Conservation (phyloP, 2,329 filamentous ascomycete species). For the Volutella citrinella region DNA sequence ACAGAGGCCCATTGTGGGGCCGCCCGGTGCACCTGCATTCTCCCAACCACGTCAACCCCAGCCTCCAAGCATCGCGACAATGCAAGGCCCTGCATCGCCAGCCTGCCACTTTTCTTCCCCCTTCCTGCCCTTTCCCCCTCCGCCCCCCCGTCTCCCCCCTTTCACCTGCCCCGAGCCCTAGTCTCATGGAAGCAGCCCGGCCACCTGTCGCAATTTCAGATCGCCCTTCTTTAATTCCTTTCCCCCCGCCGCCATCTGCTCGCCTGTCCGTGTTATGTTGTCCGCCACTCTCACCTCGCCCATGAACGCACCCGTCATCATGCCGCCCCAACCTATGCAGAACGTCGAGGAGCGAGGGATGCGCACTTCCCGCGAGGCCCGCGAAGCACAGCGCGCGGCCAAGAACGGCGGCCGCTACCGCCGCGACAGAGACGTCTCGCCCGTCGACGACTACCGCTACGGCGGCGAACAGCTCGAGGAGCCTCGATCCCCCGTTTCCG, state of each 20-base stretch:
- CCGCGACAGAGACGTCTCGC: constrained; percentile 4
- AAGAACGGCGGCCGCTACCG: constrained; percentile 1
- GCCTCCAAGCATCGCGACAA: too few relatives aligned
- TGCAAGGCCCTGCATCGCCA: too few relatives aligned
- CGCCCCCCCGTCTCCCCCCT: too few relatives aligned
- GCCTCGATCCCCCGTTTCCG: constrained; percentile 2
- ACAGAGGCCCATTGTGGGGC: too few relatives aligned
- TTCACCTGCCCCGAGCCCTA: too few relatives aligned
- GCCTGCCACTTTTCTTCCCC: too few relatives aligned
- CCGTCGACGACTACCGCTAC: not conserved
- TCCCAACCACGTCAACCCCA: too few relatives aligned
- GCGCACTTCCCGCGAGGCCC: constrained; percentile 1
- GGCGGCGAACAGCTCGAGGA: constrained; percentile 4
- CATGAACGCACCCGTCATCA: not conserved
- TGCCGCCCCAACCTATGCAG: not conserved
- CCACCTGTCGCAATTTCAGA: too few relatives aligned
- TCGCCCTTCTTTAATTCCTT: too few relatives aligned
- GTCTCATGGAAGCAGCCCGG: too few relatives aligned
- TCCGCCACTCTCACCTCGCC: not conserved
- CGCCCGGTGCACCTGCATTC: too few relatives aligned
- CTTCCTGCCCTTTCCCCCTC: too few relatives aligned
- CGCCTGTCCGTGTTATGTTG: not conserved
- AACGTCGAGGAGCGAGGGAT: not conserved
- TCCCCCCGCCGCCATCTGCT: not conserved
- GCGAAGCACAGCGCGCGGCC: not conserved